Evolutionary conservation across 1,284 basidiomycete genomes (phyloP).

Genomic region (Cryptococcus sp.): DNA sequence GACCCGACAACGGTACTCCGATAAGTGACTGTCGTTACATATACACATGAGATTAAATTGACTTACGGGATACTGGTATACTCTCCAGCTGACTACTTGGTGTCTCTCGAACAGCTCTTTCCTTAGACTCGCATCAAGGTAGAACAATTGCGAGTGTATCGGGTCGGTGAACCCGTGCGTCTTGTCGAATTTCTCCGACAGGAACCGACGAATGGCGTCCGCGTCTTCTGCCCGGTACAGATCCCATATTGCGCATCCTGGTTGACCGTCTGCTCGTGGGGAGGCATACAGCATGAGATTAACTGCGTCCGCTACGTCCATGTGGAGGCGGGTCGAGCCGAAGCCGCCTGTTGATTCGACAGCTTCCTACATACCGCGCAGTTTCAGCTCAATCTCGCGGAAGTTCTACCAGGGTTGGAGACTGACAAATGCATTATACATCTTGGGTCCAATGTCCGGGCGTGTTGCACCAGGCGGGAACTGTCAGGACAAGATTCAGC

Average conservation of each 20-base stretch:
- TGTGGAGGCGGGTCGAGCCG: slow-evolving; percentile 74
- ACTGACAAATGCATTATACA: slow-evolving; percentile 56
- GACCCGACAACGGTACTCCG: not conserved
- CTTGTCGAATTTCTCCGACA: slow-evolving; percentile 55
- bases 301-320: slow-evolving; percentile 94
- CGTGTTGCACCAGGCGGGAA: slow-evolving; percentile 80
- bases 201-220: slow-evolving; percentile 71
- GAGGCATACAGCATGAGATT: slow-evolving; percentile 86
- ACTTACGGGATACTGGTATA: slow-evolving; percentile 74
- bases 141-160: slow-evolving; percentile 87
- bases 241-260: slow-evolving; percentile 89
- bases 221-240: slow-evolving; percentile 82
- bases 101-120: slow-evolving; percentile 67
- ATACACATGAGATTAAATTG: not conserved
- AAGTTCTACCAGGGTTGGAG: not conserved
- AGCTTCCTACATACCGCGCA: slow-evolving; percentile 9
- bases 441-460: slow-evolving; percentile 79
- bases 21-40: not conserved
- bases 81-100: slow-evolving; percentile 74
- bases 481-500: slow-evolving; percentile 57
- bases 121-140: slow-evolving; percentile 71
- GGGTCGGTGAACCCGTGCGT: slow-evolving; percentile 63
- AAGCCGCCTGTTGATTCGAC: slow-evolving; percentile 19
- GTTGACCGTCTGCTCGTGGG: slow-evolving; percentile 57
- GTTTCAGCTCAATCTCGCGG: slow-evolving; percentile 6